phyloP scores from a whole-genome alignment of 2,329 filamentous ascomycete species.

The Penicillium sp. region DNA sequence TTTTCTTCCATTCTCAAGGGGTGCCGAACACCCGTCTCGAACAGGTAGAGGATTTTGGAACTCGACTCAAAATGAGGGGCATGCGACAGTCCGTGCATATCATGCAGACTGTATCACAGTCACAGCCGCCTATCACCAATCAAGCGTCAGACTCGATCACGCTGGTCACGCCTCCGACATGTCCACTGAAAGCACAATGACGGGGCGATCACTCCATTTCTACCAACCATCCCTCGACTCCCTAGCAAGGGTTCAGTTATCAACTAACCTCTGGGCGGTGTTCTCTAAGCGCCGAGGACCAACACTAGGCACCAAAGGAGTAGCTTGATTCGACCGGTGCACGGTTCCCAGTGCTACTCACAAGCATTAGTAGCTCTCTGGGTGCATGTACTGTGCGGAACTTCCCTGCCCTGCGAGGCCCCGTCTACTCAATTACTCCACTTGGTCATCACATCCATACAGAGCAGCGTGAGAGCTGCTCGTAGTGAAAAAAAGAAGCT shows the following conservation, averaged over 20 bases:
- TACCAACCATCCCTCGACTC: constrained; percentile 10
- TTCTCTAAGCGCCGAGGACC: constrained; percentile 24
- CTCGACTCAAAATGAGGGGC: constrained; percentile 1
- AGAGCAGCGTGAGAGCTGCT: constrained; percentile 3
- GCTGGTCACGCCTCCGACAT: constrained; percentile 13
- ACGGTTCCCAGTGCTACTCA: neutral
- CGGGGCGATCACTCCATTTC: constrained; percentile 6
- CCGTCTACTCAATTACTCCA: constrained; percentile 7
- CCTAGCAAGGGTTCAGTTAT: neutral
- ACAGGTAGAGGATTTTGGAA: neutral
- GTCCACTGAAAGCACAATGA: constrained; percentile 12
- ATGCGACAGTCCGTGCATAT: constrained; percentile 24
- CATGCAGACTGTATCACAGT: constrained; percentile 35
- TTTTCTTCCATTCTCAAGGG: neutral
- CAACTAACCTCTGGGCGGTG: constrained; percentile 18
- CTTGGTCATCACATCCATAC: constrained; percentile 15
- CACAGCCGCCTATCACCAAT: constrained; percentile 30
- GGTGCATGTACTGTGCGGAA: constrained; percentile 6
- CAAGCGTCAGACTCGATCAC: constrained; percentile 22
- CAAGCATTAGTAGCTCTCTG: constrained; percentile 4
- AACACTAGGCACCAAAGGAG: neutral
- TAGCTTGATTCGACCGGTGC: constrained; percentile 19
- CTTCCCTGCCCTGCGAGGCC: neutral
- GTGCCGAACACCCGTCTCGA: neutral
- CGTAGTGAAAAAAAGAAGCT: constrained; percentile 28